Conservation (phyloP, 2,329 filamentous ascomycete species). For the Colletotrichum cuscutae region DNA sequence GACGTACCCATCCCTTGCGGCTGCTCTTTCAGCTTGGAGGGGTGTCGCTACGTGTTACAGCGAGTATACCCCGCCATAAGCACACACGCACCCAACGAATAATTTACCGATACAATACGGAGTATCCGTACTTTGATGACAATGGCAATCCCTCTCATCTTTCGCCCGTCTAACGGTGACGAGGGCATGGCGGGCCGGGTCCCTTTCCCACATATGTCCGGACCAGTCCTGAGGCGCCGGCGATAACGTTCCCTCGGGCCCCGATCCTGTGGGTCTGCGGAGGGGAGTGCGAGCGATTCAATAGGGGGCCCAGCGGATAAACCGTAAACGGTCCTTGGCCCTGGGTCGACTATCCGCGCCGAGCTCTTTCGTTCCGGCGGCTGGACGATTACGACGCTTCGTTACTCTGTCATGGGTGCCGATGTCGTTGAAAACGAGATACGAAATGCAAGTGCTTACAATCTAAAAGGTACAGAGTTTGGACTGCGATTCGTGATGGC, state of each 20-base stretch:
- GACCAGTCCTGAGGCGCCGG: background rate
- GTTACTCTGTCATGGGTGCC: background rate
- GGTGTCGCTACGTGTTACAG: background rate
- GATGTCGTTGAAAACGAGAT: background rate
- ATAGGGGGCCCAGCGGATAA: background rate
- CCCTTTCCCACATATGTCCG: background rate
- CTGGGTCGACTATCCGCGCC: background rate
- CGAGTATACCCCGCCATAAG: background rate
- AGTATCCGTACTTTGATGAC: background rate
- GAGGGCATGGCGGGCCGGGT: background rate
- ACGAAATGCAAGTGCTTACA: background rate
- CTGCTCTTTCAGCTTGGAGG: background rate
- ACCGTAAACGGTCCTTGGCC: background rate
- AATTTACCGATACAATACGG: background rate
- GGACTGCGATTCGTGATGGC: background rate
- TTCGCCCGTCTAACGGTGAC: background rate
- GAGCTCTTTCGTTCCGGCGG: background rate
- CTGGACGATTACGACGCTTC: background rate
- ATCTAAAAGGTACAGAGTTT: background rate
- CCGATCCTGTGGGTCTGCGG: background rate
- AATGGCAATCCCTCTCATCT: background rate
- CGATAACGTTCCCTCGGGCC: background rate
- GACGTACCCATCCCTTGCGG: background rate
- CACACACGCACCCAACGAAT: background rate
- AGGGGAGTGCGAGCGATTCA: background rate